Conservation (phyloP, 306 rosid species). For the Senna tora region DNA sequence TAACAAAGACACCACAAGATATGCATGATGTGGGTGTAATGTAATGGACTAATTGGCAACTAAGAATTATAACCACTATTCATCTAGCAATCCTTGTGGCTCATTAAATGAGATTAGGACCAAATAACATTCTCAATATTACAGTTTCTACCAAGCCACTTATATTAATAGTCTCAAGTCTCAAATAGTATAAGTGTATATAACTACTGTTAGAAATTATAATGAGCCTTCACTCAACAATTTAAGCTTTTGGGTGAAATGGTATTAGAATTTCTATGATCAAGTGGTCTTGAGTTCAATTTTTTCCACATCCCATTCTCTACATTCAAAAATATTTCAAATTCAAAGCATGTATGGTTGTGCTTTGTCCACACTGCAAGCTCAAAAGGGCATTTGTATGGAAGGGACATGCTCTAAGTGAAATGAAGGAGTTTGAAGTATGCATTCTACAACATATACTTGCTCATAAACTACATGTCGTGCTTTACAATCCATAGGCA, state of each 20-base stretch:
- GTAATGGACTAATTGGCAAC: background rate
- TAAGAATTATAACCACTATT: background rate
- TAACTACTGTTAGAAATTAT: too few species aligned
- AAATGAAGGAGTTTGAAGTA: conserved; percentile 6
- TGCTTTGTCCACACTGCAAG: too few species aligned
- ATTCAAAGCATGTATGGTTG: too few species aligned
- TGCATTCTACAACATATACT: conserved; percentile 14
- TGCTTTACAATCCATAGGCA: conserved; percentile 1
- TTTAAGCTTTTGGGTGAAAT: too few species aligned
- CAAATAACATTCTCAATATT: conserved; percentile 31
- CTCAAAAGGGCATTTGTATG: too few species aligned
- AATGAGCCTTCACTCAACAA: too few species aligned
- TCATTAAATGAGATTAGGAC: conserved; percentile 15
- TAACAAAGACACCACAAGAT: background rate
- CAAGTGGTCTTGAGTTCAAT: too few species aligned
- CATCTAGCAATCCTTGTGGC: background rate
- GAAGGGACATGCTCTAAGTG: too few species aligned
- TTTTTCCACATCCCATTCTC: too few species aligned
- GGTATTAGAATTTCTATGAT: too few species aligned
- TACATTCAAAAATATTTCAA: too few species aligned
- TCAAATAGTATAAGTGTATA: too few species aligned
- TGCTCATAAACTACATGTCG: background rate
- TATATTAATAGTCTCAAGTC: conserved; percentile 27
- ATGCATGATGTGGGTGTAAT: background rate
- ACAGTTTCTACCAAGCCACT: conserved; percentile 28